phyloP scores from a whole-genome alignment of 2,329 filamentous ascomycete genomes.

The Neopestalotiopsis rosae region DNA sequence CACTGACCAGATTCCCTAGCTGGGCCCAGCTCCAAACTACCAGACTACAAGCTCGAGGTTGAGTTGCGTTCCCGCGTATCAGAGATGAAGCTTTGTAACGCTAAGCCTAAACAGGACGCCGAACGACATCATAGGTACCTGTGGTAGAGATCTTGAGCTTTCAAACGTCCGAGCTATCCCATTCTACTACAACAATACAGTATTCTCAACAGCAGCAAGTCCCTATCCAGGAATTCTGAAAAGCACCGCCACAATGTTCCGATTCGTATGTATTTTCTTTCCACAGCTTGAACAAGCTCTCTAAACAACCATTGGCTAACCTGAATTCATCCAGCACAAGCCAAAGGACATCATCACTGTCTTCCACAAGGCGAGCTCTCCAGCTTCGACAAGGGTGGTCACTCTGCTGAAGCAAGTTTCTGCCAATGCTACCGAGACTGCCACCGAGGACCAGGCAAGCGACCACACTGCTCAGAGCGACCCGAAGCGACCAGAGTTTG shows the following conservation, averaged over 20 bases:
- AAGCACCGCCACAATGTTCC: conserved; percentile 45
- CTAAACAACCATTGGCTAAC: background rate
- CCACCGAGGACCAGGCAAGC: conserved; percentile 77
- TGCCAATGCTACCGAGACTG: conserved; percentile 68
- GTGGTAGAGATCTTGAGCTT: conserved; percentile 4
- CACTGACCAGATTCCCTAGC: background rate
- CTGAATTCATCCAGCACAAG: conserved; percentile 62
- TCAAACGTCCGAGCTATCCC: background rate
- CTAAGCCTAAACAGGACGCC: background rate
- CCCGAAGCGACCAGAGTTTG: conserved; percentile 70
- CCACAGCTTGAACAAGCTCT: background rate
- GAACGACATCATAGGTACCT: conserved; percentile 19
- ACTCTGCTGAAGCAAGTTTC: conserved; percentile 82
- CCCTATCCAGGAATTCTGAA: background rate
- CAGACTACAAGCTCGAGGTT: too few relatives aligned
- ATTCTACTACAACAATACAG: background rate
- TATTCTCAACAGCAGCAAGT: background rate
- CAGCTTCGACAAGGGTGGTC: conserved; percentile 74
- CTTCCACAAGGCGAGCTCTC: conserved; percentile 84
- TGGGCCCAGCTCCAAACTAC: background rate
- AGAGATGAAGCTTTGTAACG: background rate
- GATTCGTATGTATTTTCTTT: conserved; percentile 46
- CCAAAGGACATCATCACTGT: conserved; percentile 90
- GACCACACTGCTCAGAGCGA: conserved; percentile 66
- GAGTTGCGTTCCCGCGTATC: too few relatives aligned